phyloP scores from a whole-genome alignment of 2,329 filamentous ascomycete species.

The Aphanoascus verrucosus region DNA sequence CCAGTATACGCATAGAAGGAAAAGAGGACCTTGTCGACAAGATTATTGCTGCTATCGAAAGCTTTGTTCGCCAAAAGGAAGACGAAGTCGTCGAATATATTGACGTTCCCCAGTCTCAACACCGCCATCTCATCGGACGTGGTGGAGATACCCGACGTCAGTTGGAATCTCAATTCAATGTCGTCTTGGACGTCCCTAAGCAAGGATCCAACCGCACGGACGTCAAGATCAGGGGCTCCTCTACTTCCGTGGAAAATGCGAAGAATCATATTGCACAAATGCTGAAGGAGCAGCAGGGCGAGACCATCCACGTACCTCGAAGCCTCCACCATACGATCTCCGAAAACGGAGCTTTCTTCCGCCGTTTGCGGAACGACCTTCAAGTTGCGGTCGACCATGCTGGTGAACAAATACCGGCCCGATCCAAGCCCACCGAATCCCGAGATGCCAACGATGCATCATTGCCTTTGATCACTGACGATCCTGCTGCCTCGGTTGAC shows the following conservation, averaged over 20 bases:
- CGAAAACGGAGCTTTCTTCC: conserved; percentile 90
- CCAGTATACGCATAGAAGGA: conserved; percentile 79
- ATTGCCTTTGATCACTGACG: conserved; percentile 92
- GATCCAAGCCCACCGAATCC: conserved; percentile 45
- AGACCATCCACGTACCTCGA: conserved; percentile 74
- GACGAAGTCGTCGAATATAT: conserved; percentile 68
- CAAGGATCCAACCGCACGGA: conserved; percentile 75
- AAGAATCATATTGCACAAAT: conserved; percentile 70
- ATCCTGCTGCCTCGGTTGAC: conserved; percentile 53
- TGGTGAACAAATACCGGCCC: conserved; percentile 64
- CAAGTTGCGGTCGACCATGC: conserved; percentile 87
- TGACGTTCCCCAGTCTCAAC: conserved; percentile 81
- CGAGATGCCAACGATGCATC: conserved; percentile 45
- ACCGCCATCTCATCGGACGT: conserved; percentile 80
- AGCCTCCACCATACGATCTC: conserved; percentile 68
- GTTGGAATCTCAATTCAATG: conserved; percentile 74
- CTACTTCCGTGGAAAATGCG: conserved; percentile 68
- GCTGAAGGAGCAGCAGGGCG: conserved; percentile 76
- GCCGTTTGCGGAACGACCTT: conserved; percentile 71
- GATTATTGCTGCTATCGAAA: conserved; percentile 70
- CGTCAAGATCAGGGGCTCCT: conserved; percentile 73
- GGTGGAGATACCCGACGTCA: conserved; percentile 78
- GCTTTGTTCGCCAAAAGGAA: conserved; percentile 71
- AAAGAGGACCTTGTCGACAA: conserved; percentile 75
- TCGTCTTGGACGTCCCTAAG: conserved; percentile 81